Evolutionary conservation across 805 yeast genomes (phyloP).

Genomic region (Pachysolen tannophilus): DNA sequence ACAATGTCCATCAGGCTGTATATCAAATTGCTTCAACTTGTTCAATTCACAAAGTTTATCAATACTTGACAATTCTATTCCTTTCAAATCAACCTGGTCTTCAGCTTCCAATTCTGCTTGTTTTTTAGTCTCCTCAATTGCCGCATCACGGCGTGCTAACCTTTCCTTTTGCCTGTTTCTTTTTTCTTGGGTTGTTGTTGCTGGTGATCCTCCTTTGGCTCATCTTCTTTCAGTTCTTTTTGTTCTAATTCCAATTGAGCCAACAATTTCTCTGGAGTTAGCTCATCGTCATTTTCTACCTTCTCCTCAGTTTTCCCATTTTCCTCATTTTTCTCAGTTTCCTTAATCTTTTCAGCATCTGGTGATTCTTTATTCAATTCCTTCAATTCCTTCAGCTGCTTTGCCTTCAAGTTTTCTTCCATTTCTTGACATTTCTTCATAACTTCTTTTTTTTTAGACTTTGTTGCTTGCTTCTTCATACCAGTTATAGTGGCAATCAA

Average conservation of each 20-base stretch:
- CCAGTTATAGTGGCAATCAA: constrained; percentile 61
- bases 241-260: constrained; percentile 44
- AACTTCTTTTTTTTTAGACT: constrained; percentile 67
- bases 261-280: constrained; percentile 61
- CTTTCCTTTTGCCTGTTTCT: constrained; percentile 83
- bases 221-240: constrained; percentile 13
- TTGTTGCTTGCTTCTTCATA: constrained; percentile 76
- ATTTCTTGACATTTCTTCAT: constrained; percentile 48
- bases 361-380: constrained; percentile 11
- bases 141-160: constrained; percentile 68
- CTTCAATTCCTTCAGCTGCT: constrained; percentile 47
- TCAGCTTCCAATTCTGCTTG: constrained; percentile 71
- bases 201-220: constrained; percentile 3
- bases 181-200: constrained; percentile 28
- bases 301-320: constrained; percentile 13
- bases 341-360: neutral
- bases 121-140: constrained; percentile 48
- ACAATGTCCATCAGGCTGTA: constrained; percentile 92
- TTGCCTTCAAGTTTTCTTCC: constrained; percentile 44
- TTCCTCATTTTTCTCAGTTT: constrained; percentile 10
- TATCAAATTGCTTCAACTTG: constrained; percentile 53
- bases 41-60: constrained; percentile 40
- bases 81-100: constrained; percentile 55
- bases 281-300: constrained; percentile 34
- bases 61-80: constrained; percentile 65